Evolutionary conservation across 345 rosid genomes (phyloP).

Genomic region (Gossypium mustelinum): DNA sequence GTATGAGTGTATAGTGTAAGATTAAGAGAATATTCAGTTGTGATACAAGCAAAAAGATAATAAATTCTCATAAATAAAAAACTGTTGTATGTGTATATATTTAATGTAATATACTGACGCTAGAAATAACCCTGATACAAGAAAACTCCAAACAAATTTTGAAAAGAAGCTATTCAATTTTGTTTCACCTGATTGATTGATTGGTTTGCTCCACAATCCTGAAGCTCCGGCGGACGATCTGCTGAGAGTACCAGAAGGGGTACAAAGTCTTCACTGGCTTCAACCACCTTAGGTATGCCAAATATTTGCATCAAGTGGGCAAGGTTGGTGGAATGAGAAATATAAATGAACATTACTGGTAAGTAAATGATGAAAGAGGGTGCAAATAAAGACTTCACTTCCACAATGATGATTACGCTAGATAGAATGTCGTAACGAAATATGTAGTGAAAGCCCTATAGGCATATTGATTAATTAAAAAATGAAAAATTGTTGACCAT

Average conservation of each 20-base stretch:
- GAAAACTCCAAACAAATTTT: not conserved
- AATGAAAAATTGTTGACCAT: not conserved
- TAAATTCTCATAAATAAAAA: not conserved
- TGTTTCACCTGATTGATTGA: slow-evolving; percentile 78
- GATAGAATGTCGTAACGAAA: slow-evolving; percentile 8
- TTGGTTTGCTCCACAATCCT: slow-evolving; percentile 88
- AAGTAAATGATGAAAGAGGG: not conserved
- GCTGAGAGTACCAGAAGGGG: slow-evolving; percentile 87
- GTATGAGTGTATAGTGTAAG: not conserved
- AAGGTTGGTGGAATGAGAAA: not conserved
- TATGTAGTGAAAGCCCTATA: slow-evolving; percentile 4
- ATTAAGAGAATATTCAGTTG: not conserved
- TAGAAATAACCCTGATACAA: not conserved
- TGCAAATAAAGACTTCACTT: not conserved
- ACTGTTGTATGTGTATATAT: not conserved
- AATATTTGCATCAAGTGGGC: slow-evolving; percentile 1
- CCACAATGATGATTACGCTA: slow-evolving; percentile 1
- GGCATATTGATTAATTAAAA: not conserved
- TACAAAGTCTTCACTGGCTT: slow-evolving; percentile 93
- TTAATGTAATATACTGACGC: not conserved
- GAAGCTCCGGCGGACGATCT: slow-evolving; percentile 98
- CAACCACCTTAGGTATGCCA: slow-evolving; percentile 61
- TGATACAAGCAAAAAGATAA: slow-evolving; percentile 8
- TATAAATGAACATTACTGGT: slow-evolving; percentile 8
- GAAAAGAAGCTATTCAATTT: not conserved